phyloP scores from a whole-genome alignment of 495 filamentous ascomycete species.

The Trichoderma erinaceum region DNA sequence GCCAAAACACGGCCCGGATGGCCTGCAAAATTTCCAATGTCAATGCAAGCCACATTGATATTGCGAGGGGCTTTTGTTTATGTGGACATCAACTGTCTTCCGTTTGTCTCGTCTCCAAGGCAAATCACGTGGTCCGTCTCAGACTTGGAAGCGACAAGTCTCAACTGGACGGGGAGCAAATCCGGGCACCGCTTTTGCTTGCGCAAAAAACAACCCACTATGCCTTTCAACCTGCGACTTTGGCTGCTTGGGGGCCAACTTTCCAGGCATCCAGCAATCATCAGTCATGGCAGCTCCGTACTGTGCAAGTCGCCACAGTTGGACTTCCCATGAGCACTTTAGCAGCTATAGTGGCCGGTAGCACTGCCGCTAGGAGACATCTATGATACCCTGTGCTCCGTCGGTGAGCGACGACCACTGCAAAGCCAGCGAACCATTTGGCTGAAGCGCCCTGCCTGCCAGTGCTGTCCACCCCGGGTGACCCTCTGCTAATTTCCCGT shows the following conservation, averaged over 20 bases:
- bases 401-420: slow-evolving; percentile 5
- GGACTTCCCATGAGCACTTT: neutral
- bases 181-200: neutral
- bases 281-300: neutral
- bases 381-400: neutral
- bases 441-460: slow-evolving; percentile 5
- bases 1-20: neutral
- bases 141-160: neutral
- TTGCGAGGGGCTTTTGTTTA: neutral
- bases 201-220: no score
- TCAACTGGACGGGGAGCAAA: slow-evolving; percentile 1
- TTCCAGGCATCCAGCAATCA: neutral
- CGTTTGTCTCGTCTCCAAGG: neutral
- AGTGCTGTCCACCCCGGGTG: neutral
- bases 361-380: neutral
- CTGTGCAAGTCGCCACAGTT: neutral
- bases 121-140: neutral
- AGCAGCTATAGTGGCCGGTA: neutral
- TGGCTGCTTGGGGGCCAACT: neutral
- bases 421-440: neutral
- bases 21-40: neutral
- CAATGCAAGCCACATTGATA: neutral
- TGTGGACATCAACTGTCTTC: neutral
- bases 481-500: slow-evolving; percentile 12
- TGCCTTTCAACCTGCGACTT: neutral